Evolutionary conservation across 1,284 basidiomycete species (phyloP).

Genomic region (Irpex sp.): DNA sequence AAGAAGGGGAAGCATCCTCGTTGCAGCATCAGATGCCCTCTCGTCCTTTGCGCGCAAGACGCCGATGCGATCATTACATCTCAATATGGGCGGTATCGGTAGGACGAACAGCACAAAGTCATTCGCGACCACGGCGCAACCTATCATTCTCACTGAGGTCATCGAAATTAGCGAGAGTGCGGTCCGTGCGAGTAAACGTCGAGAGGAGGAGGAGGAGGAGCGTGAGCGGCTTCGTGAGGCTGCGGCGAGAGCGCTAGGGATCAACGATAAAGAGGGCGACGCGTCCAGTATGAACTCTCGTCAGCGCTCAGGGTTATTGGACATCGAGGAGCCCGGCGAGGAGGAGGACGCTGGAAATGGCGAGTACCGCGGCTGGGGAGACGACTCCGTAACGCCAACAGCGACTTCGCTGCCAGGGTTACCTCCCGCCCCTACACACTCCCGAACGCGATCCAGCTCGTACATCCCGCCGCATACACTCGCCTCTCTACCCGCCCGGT

Average conservation of each 20-base stretch:
- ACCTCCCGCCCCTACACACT: conserved; percentile 11
- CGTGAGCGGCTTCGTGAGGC: conserved; percentile 64
- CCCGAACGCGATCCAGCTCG: conserved; percentile 12
- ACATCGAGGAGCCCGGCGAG: conserved; percentile 12
- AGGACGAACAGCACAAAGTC: conserved; percentile 33
- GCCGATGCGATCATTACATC: conserved; percentile 3
- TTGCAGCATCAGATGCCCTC: conserved; percentile 53
- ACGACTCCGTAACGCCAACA: conserved; percentile 1
- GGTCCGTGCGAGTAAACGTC: conserved; percentile 27
- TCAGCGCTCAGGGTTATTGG: not conserved
- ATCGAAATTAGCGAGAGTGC: conserved; percentile 58
- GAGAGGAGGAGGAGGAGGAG: conserved; percentile 61
- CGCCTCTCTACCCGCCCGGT: not conserved
- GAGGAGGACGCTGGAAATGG: conserved; percentile 15
- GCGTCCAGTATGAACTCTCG: conserved; percentile 6
- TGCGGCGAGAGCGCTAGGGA: conserved; percentile 69
- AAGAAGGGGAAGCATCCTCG: conserved; percentile 42
- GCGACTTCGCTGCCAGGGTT: not conserved
- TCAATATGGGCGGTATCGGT: conserved; percentile 35
- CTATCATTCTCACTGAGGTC: conserved; percentile 53
- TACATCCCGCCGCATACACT: conserved; percentile 5
- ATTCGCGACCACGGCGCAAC: conserved; percentile 15
- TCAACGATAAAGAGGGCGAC: conserved; percentile 28
- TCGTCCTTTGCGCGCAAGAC: conserved; percentile 27
- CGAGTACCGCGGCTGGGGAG: conserved; percentile 7